Base-by-base conservation (phyloP, 2,329 filamentous ascomycete genomes). In the Fusarium piperis region DNA sequence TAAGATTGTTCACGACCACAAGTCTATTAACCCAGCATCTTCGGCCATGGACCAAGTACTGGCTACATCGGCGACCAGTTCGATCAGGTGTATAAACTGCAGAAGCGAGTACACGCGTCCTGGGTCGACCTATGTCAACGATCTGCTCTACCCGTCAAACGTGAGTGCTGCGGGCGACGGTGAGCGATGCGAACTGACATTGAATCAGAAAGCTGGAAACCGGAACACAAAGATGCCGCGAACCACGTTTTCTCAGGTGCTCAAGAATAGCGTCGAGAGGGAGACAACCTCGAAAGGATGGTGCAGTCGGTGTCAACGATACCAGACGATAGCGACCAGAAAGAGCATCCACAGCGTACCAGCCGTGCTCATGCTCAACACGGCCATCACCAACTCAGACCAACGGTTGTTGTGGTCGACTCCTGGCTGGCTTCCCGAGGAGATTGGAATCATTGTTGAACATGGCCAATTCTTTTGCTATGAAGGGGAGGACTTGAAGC, bases 401-500 rank as follows among this genome's bases (percentile, higher is more conserved):
- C 90, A 94, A 36, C 91, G 92, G 74, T 88, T 92, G 65, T 86
- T 97, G 16, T 99, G 97, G 97, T 90, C 93, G 1, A 94, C 91
- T 13, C 94, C 94, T 1, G 94, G 93, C 16, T 99, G 95, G 92
- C 85, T 99, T 13, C 96, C 96, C 0, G 93, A 96, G 77, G 94
- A 98, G 79, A 95, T 99, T 76, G 96, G 96, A 38, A 90, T 99
- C 77, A 93, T 97, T 64, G 90, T 97, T 64, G 93, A 97, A 66
- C 90, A 93, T 76, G 94, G 94, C n/a, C 93, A 97, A 77, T 93
- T 98, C 78, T 95, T 94, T 81, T 98, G 95, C 81, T 98, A 94
- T 72, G 95, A 99, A 81, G 95, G 96, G 3, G 92, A 97, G 59
- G 95, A 98, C 76, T 82, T 99, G 71, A 92, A 92, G 78, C 83